These are phyloP conservation scores for Leccinum uliginosum DNA, from an alignment of 768 basidiomycete genomes.

Conservation along the genomic window DNA sequence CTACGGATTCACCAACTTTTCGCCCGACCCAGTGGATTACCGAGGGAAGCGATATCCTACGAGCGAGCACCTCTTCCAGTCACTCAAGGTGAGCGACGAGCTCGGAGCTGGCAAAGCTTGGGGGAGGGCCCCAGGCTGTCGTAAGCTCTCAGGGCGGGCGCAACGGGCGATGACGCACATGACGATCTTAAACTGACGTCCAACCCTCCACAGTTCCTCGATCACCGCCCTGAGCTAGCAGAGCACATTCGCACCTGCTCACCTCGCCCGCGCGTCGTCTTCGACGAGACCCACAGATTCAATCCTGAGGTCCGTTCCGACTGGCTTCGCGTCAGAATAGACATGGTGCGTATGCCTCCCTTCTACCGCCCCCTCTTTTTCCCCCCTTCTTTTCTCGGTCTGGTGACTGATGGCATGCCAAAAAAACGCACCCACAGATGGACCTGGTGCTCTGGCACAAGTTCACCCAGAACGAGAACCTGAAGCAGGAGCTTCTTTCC, in stretches of 20 bases:
- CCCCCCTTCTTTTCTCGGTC: not conserved
- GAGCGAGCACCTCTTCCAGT: conserved; percentile 46
- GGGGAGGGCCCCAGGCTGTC: not conserved
- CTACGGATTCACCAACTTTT: conserved; percentile 44
- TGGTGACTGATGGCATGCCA: conserved; percentile 3
- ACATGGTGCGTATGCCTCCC: conserved; percentile 24
- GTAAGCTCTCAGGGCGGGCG: not conserved
- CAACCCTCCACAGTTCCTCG: conserved; percentile 26
- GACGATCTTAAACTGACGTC: conserved; percentile 16
- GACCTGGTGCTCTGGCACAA: conserved; percentile 37
- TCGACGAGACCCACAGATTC: conserved; percentile 33
- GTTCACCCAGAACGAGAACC: conserved; percentile 37
- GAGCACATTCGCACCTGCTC: conserved; percentile 35
- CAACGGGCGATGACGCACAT: conserved; percentile 10
- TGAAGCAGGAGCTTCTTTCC: conserved; percentile 33
- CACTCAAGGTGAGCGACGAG: conserved; percentile 34
- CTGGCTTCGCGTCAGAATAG: conserved; percentile 31
- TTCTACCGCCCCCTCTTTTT: not conserved
- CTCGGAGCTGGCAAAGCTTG: not conserved
- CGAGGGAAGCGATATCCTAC: conserved; percentile 39
- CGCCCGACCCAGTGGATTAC: conserved; percentile 38
- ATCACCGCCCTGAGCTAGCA: conserved; percentile 32
- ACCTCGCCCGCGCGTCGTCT: conserved; percentile 28
- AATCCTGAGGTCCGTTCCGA: conserved; percentile 34
- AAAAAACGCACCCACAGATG: conserved; percentile 24